Conservation (phyloP, 495 filamentous ascomycete species). For the Sporormia fimetaria region DNA sequence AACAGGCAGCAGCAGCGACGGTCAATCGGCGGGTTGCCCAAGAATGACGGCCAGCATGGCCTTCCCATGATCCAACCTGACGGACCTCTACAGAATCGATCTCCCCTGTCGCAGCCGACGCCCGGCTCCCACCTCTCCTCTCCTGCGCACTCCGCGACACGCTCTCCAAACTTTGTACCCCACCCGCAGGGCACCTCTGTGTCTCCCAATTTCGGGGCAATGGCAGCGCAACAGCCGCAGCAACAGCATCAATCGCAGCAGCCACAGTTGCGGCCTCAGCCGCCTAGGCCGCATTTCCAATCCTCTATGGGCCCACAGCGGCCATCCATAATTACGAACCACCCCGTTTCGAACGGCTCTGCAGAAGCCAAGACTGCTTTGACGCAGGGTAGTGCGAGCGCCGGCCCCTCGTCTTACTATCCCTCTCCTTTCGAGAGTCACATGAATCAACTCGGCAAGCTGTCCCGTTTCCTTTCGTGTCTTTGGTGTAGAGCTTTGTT, state of each 20-base stretch:
- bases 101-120: conserved; percentile 59
- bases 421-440: conserved; percentile 83
- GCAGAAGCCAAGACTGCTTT: conserved; percentile 26
- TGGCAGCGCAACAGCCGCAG: conserved; percentile 39
- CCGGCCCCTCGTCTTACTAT: conserved; percentile 45
- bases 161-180: conserved; percentile 55
- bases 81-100: conserved; percentile 29
- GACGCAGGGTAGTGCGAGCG: conserved; percentile 31
- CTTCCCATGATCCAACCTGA: conserved; percentile 27
- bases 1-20: conserved; percentile 56
- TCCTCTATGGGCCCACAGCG: conserved; percentile 25
- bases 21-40: conserved; percentile 56
- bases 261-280: conserved; percentile 30
- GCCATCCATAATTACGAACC: conserved; percentile 26
- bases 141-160: conserved; percentile 50
- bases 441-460: conserved; percentile 95
- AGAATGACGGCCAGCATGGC: conserved; percentile 30
- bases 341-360: conserved; percentile 22
- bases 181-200: conserved; percentile 56
- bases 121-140: conserved; percentile 75
- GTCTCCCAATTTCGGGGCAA: conserved; percentile 54
- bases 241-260: conserved; percentile 32
- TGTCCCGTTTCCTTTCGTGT: conserved; percentile 46
- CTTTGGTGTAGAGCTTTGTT: conserved; percentile 55
- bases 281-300: conserved; percentile 31